These are phyloP conservation scores for Blastocystis sp. DNA, from an alignment of 352 stramenopile genomes.

Conservation along the genomic window DNA sequence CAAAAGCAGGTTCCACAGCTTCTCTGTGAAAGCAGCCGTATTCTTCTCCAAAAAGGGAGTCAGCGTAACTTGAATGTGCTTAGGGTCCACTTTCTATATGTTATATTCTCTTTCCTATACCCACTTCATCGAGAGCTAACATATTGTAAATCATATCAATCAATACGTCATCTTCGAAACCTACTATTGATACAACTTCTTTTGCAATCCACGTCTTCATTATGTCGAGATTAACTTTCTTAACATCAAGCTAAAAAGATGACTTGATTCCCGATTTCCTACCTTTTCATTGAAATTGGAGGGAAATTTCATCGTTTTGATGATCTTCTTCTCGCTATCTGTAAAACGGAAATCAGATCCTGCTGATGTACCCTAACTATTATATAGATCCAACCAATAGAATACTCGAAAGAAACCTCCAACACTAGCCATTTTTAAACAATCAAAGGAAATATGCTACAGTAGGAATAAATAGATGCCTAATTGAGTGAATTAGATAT, in stretches of 20 bases:
- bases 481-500: neutral
- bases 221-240: slow-evolving; percentile 65
- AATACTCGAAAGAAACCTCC: slow-evolving; percentile 57
- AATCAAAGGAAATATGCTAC: neutral
- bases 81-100: slow-evolving; percentile 32
- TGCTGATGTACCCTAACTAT: slow-evolving; percentile 52
- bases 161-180: slow-evolving; percentile 64
- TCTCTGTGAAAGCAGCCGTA: slow-evolving; percentile 21
- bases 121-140: slow-evolving; percentile 54
- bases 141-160: slow-evolving; percentile 66
- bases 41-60: slow-evolving; percentile 58
- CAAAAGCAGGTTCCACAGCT: slow-evolving; percentile 58
- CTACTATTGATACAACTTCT: slow-evolving; percentile 49
- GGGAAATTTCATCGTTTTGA: slow-evolving; percentile 62
- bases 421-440: slow-evolving; percentile 62
- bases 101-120: neutral
- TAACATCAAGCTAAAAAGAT: slow-evolving; percentile 39
- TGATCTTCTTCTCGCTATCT: slow-evolving; percentile 64
- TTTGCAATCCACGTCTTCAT: slow-evolving; percentile 68
- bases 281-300: slow-evolving; percentile 64
- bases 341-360: slow-evolving; percentile 65
- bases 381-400: neutral
- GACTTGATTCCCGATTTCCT: neutral
- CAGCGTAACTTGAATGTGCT: slow-evolving; percentile 65
- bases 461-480: neutral